phyloP scores from a whole-genome alignment of 2,329 filamentous ascomycete genomes.

The Sporothrix pseudoabietina region DNA sequence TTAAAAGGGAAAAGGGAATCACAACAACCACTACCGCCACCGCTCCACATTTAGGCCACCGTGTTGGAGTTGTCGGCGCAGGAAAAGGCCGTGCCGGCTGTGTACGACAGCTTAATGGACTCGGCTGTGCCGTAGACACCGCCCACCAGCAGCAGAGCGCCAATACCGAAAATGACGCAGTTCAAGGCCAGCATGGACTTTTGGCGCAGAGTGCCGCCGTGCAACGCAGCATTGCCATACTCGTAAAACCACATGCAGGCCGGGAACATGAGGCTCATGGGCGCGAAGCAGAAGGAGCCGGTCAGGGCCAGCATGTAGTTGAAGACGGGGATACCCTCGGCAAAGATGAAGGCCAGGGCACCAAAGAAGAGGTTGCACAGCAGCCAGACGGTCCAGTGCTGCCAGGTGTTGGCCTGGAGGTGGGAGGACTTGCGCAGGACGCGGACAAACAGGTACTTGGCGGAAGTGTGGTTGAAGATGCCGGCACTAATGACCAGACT shows the following conservation, averaged over 20 bases:
- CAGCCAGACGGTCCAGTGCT: slow-evolving; percentile 41
- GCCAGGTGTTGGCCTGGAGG: slow-evolving; percentile 39
- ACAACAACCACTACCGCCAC: neutral
- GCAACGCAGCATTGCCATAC: slow-evolving; percentile 17
- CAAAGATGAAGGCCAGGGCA: slow-evolving; percentile 27
- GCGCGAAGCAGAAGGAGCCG: slow-evolving; percentile 28
- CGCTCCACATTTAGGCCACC: neutral
- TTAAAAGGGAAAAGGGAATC: neutral
- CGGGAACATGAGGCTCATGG: slow-evolving; percentile 35
- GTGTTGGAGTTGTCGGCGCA: slow-evolving; percentile 26
- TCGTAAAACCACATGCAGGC: slow-evolving; percentile 28
- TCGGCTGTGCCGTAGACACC: slow-evolving; percentile 24
- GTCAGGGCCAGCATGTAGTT: slow-evolving; percentile 31
- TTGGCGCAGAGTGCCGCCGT: slow-evolving; percentile 12
- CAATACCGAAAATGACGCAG: slow-evolving; percentile 2
- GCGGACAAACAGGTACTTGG: slow-evolving; percentile 43
- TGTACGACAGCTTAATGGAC: slow-evolving; percentile 24
- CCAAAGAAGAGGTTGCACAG: slow-evolving; percentile 27
- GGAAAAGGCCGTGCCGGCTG: neutral
- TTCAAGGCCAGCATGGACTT: slow-evolving; percentile 23
- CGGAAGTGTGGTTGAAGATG: slow-evolving; percentile 39
- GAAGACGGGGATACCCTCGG: slow-evolving; percentile 31
- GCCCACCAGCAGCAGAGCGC: slow-evolving; percentile 16
- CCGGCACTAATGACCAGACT: slow-evolving; percentile 52
- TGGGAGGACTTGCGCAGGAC: slow-evolving; percentile 39